Evolutionary conservation across 805 yeast species (phyloP), one percentile per base, ranked within the genome.

Genomic region (Teunomyces kruisii): DNA sequence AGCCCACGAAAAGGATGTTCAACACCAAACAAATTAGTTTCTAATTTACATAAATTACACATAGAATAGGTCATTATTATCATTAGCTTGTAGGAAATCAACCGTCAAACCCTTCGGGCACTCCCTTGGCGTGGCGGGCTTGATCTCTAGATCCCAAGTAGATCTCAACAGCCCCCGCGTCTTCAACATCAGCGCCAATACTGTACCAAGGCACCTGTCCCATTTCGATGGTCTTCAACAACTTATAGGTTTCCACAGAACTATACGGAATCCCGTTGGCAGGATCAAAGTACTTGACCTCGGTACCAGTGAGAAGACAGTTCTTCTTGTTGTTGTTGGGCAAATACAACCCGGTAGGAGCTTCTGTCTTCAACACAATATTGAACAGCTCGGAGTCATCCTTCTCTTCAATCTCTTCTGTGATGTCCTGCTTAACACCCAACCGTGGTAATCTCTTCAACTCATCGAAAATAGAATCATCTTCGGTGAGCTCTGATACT

Each of bases 221-320:
- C 45, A 62, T 68, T 48, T 72, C 75, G 14, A 79, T 73, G 13
- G 64, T 58, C 51, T 75, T 73, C 47, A 88, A 72, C 22, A 85
- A 73, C 53, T 79, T 82, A 61, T 83, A 89, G n/a, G 92, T 84
- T 39, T 86, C 91, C 49, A 89, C 86, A 51, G 84, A 84, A 40
- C 84, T 77, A 65, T 94, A 94, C 1, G 96, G 95, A 42, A 94
- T 79, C 30, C 96, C 96, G 24, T 86, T 82, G 30, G 80, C 75
- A 0, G 98, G 98, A 69, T 92, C 98, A 51, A 86, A 83, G 64
- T 88, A 92, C 57, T 81, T 78, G 13, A 94, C 96, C 39, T 82
- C 83, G 40, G 77, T 77, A 2, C 96, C 96, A 2, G 89, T 82
- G 36, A 91, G 81, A 19, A 84, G 70, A 74, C 96, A 86, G 55